Conservation (phyloP, 768 basidiomycete genomes). For the Floccularia luteovirens region DNA sequence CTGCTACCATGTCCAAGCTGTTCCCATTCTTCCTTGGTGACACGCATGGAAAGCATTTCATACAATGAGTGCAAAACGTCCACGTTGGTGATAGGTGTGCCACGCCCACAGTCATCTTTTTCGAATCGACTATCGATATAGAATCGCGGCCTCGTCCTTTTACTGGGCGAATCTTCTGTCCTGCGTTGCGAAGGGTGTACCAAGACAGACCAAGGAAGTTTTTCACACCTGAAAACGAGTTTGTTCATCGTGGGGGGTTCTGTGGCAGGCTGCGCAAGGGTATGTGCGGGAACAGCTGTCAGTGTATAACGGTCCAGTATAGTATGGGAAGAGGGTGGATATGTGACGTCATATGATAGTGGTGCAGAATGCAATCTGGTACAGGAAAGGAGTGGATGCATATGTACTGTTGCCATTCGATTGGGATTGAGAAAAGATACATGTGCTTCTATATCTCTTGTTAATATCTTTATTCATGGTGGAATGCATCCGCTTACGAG, state of each 20-base stretch:
- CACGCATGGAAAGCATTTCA: conserved; percentile 42
- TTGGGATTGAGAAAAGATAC: conserved; percentile 25
- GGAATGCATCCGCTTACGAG: conserved; percentile 25
- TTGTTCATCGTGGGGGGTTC: conserved; percentile 42
- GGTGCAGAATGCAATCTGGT: conserved; percentile 50
- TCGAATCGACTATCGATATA: conserved; percentile 1
- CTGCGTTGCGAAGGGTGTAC: conserved; percentile 17
- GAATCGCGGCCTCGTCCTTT: conserved; percentile 4
- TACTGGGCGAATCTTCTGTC: background rate
- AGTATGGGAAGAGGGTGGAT: conserved; percentile 48
- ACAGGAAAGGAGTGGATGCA: conserved; percentile 59
- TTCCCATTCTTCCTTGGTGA: conserved; percentile 62
- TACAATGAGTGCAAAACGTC: conserved; percentile 59
- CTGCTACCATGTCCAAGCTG: conserved; percentile 46
- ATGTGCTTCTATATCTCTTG: conserved; percentile 17
- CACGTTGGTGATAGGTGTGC: conserved; percentile 42
- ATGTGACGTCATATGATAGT: conserved; percentile 52
- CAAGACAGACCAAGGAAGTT: conserved; percentile 55
- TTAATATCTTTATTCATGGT: background rate
- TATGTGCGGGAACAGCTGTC: conserved; percentile 44
- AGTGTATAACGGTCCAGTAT: conserved; percentile 50
- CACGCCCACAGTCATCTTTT: background rate
- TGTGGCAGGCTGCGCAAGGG: conserved; percentile 56
- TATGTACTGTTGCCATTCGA: conserved; percentile 33
- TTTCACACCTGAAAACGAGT: conserved; percentile 45